These are phyloP conservation scores for Colletotrichum tamarilloi DNA, from an alignment of 2,329 filamentous ascomycete genomes.

Conservation along the genomic window DNA sequence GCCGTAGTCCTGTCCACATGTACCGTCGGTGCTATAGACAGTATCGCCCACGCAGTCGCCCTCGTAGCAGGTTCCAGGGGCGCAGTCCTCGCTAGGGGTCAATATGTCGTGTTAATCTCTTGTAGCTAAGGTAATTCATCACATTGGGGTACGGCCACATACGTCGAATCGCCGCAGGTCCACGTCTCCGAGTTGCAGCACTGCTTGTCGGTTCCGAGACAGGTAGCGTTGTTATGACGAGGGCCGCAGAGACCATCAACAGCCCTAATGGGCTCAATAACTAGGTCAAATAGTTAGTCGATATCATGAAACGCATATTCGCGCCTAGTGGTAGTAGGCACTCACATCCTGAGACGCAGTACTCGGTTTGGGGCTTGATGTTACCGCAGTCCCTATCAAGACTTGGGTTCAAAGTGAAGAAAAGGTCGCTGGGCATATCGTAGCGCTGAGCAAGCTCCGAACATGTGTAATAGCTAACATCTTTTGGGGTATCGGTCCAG, in stretches of 20 bases:
- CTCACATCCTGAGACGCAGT: slow-evolving; percentile 45
- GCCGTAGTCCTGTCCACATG: slow-evolving; percentile 44
- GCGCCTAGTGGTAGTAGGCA: background rate
- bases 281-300: background rate
- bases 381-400: slow-evolving; percentile 42
- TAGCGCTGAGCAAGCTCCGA: slow-evolving; percentile 38
- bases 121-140: background rate
- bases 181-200: slow-evolving; percentile 7
- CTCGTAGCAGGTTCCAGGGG: slow-evolving; percentile 46
- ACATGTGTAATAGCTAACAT: slow-evolving; percentile 42
- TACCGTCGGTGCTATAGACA: slow-evolving; percentile 47
- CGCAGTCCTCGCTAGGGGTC: slow-evolving; percentile 43
- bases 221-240: background rate
- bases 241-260: background rate
- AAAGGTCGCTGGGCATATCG: slow-evolving; percentile 37
- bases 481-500: background rate
- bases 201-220: background rate
- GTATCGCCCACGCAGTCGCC: slow-evolving; percentile 44
- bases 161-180: background rate
- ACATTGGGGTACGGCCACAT: background rate
- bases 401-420: slow-evolving; percentile 43
- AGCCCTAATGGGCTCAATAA: background rate
- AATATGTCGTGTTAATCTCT: background rate
- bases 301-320: background rate
- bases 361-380: slow-evolving; percentile 42